Evolutionary conservation across 441 rosid genomes (phyloP).

Genomic region (Gossypium gossypioides): DNA sequence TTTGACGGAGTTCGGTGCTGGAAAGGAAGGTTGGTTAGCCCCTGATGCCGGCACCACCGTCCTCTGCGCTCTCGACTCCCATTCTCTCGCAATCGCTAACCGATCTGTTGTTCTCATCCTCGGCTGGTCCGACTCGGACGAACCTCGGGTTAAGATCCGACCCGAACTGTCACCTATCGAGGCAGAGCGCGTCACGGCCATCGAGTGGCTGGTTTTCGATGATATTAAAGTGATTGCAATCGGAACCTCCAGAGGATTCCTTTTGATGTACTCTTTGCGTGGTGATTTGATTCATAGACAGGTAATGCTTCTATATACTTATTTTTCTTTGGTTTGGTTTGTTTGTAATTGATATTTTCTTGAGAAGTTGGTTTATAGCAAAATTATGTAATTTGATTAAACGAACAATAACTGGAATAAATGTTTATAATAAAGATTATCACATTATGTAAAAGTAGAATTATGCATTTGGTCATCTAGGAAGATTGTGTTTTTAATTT

Average conservation of each 20-base stretch:
- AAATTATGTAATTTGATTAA: neutral
- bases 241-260: constrained; percentile 77
- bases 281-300: constrained; percentile 75
- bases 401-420: neutral
- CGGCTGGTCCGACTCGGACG: constrained; percentile 55
- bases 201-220: constrained; percentile 79
- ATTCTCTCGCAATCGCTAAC: constrained; percentile 63
- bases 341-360: neutral
- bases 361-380: neutral
- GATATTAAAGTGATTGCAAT: constrained; percentile 53
- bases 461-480: neutral
- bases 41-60: constrained; percentile 39
- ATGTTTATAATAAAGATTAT: neutral
- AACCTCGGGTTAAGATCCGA: constrained; percentile 62
- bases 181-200: constrained; percentile 53
- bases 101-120: constrained; percentile 42
- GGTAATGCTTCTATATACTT: constrained; percentile 22
- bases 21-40: constrained; percentile 82
- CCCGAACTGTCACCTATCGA: constrained; percentile 74
- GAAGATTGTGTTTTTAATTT: neutral
- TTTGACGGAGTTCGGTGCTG: constrained; percentile 75
- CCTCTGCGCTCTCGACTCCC: constrained; percentile 59
- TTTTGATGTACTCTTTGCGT: constrained; percentile 51
- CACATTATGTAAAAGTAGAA: neutral
- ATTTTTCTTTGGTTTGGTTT: neutral